A percentile compares a stretch with the other conserved stretches of the same genome.
phyloP scores from a whole-genome alignment of 495 filamentous ascomycete genomes.

The Talaromyces adpressus region DNA sequence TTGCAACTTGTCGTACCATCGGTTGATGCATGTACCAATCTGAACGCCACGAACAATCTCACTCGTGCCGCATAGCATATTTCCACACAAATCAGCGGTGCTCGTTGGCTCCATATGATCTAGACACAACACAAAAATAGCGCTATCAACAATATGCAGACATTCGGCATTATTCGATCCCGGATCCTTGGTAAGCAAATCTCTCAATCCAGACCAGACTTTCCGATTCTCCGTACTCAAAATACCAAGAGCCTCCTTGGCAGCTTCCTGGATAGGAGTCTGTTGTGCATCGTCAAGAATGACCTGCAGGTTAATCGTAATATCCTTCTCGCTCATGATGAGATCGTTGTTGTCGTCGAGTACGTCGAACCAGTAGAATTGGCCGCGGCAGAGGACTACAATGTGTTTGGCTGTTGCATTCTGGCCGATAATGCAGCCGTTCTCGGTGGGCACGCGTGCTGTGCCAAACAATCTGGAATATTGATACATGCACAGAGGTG shows the following conservation, averaged over 20 bases:
- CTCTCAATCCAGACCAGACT: slow-evolving; percentile 85
- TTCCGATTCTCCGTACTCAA: slow-evolving; percentile 95
- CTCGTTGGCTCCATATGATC: slow-evolving; percentile 83
- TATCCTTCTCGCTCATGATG: slow-evolving; percentile 96
- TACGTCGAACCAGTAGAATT: slow-evolving; percentile 99
- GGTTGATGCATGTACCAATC: slow-evolving; percentile 93
- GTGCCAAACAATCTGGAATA: slow-evolving; percentile 95
- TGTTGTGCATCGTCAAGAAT: slow-evolving; percentile 85
- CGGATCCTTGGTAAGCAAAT: slow-evolving; percentile 79
- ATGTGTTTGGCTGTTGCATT: slow-evolving; percentile 84
- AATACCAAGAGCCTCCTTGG: slow-evolving; percentile 87
- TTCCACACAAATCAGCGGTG: slow-evolving; percentile 78
- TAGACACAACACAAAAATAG: slow-evolving; percentile 84
- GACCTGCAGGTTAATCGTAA: slow-evolving; percentile 85
- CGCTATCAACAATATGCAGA: slow-evolving; percentile 87
- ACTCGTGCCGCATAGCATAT: slow-evolving; percentile 96
- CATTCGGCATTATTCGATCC: slow-evolving; percentile 93
- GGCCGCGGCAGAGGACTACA: slow-evolving; percentile 89
- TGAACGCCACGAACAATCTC: slow-evolving; percentile 89
- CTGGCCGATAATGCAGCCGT: slow-evolving; percentile 93
- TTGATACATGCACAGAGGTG: slow-evolving; percentile 93
- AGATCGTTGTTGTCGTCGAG: slow-evolving; percentile 88
- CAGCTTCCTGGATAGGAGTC: slow-evolving; percentile 86
- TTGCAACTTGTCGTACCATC: slow-evolving; percentile 99
- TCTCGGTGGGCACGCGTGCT: slow-evolving; percentile 87